Evolutionary conservation across 257 asterid species (phyloP).

Genomic region (Jacaranda copaia): DNA sequence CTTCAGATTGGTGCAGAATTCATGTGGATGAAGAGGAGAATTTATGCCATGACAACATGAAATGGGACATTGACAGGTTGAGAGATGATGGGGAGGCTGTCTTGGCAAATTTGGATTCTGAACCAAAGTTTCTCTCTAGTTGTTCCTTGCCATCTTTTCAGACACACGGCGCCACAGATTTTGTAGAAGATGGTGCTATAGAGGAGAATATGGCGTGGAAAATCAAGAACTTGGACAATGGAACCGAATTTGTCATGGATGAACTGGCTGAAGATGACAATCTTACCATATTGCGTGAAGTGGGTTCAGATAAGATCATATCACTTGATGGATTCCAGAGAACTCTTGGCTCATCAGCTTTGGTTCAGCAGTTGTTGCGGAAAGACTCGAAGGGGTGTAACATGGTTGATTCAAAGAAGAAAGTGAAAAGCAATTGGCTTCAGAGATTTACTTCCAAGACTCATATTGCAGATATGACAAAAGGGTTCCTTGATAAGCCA

Average conservation of each 20-base stretch:
- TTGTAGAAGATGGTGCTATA: constrained; percentile 32
- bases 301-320: constrained; percentile 57
- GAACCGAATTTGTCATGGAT: constrained; percentile 57
- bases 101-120: constrained; percentile 56
- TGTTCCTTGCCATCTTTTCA: constrained; percentile 41
- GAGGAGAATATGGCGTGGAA: constrained; percentile 46
- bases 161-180: constrained; percentile 35
- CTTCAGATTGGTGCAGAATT: constrained; percentile 38
- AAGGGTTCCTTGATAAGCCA: constrained; percentile 42
- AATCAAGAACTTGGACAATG: constrained; percentile 63
- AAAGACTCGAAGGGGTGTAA: constrained; percentile 41
- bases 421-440: constrained; percentile 58
- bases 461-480: constrained; percentile 37
- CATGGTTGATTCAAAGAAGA: constrained; percentile 45
- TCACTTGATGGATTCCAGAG: constrained; percentile 59
- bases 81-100: constrained; percentile 47
- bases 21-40: constrained; percentile 41
- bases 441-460: constrained; percentile 44
- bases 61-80: constrained; percentile 38
- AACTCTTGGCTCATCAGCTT: constrained; percentile 55
- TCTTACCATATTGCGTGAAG: constrained; percentile 50
- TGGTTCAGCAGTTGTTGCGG: constrained; percentile 51
- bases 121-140: constrained; percentile 47
- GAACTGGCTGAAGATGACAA: constrained; percentile 48
- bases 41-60: constrained; percentile 27